Base-by-base conservation (phyloP, 2,329 filamentous ascomycete genomes). In the Metarhizium anisopliae region DNA sequence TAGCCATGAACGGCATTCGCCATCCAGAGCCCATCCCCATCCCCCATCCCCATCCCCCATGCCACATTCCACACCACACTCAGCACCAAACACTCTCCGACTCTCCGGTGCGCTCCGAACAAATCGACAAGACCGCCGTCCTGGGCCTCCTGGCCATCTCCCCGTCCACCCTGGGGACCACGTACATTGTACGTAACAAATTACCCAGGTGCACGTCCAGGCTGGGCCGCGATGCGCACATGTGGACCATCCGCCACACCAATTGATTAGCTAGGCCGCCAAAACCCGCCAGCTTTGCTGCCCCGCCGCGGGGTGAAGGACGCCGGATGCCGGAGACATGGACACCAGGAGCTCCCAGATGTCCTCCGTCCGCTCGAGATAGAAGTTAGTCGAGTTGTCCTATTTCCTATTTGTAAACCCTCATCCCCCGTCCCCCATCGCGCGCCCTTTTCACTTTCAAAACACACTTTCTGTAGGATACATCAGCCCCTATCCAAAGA, bases 241-340 rank as follows among this genome's bases (percentile, higher is more conserved):
- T 43, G 51, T 45, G 51, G 51, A 16, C 51, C 40, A 32, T n/a
- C 16, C 25, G 14, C 25, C 29, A 30, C 43, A 38, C n/a, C 52
- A 45, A 54, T 54, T 40, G 35, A 38, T 47, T 5, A n/a, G 14
- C 50, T n/a, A 50, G 38, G 43, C 55, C 55, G 52, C 52, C 57
- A 56, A 50, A 56, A 52, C 36, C 25, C 25, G 32, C 45, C 20
- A 14, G 11, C 42, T 8, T 30, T 49, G 10, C 25, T 52, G 50
- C 57, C 57, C 57, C 57, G 57, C 57, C 38, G 57, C 57, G 52
- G 54, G 57, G 54, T 50, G 25, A 50, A 51, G 14, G 18, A 40
- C 29, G 43, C n/a, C n/a, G n/a, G 43, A 14, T 49, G 43, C 30
- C 42, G 43, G 43, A 54, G 51, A 20, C 18, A 18, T 18, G 18